Percentiles rank a stretch among this genome's conserved stretches.
phyloP scores from a whole-genome alignment of 352 stramenopile genomes.

The Pythium guiyangense region DNA sequence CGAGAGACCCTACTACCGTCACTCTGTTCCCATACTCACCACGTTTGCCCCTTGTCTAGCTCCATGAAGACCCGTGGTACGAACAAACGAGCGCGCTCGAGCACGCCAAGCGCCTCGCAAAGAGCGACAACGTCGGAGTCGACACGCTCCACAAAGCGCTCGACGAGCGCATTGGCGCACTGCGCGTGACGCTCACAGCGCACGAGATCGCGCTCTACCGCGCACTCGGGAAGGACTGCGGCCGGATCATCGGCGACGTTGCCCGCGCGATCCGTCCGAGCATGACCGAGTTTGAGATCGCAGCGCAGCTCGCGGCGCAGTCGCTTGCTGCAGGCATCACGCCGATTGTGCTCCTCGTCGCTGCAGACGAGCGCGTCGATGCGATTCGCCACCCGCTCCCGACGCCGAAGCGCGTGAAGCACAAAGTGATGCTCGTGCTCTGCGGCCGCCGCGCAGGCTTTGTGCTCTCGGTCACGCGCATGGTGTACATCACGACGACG shows the following conservation, averaged over 20 bases:
- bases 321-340: conserved; percentile 43
- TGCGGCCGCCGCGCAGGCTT: conserved; percentile 61
- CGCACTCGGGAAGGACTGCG: conserved; percentile 50
- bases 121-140: conserved; percentile 28
- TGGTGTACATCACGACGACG: conserved; percentile 57
- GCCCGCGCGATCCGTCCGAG: conserved; percentile 31
- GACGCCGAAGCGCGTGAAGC: conserved; percentile 60
- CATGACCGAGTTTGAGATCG: conserved; percentile 57
- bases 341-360: conserved; percentile 55
- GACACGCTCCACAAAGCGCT: conserved; percentile 26
- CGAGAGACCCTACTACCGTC: too few relatives aligned
- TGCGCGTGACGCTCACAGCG: conserved; percentile 42
- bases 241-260: conserved; percentile 54
- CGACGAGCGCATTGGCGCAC: conserved; percentile 22
- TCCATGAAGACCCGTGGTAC: conserved; percentile 56
- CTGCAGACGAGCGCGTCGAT: conserved; percentile 62
- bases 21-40: too few relatives aligned
- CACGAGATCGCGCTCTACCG: conserved; percentile 59
- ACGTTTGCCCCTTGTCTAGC: conserved; percentile 3
- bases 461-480: conserved; percentile 55
- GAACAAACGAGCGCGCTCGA: conserved; percentile 22
- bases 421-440: conserved; percentile 77
- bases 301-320: conserved; percentile 28
- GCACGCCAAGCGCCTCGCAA: conserved; percentile 32
- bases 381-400: conserved; percentile 62